These are phyloP conservation scores for Phytopythium sindhum DNA, from an alignment of 352 stramenopile genomes.

Conservation along the genomic window DNA sequence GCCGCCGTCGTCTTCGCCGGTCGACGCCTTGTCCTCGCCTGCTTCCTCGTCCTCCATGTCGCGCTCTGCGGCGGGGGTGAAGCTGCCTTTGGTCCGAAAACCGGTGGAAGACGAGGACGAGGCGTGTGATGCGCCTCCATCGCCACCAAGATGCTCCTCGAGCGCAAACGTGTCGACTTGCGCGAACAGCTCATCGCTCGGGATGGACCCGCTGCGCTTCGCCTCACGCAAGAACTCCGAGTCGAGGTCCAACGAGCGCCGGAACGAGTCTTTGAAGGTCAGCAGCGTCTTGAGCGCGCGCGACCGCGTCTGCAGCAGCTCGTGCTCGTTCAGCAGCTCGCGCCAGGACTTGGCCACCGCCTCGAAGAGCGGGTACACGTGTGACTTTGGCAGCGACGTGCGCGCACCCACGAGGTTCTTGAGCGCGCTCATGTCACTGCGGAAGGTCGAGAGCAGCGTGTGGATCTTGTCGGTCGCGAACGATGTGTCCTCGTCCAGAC, in stretches of 20 bases:
- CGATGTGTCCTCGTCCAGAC: slow-evolving; percentile 89
- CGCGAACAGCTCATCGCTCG: slow-evolving; percentile 67
- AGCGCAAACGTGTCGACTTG: slow-evolving; percentile 55
- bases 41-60: slow-evolving; percentile 31
- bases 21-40: slow-evolving; percentile 33
- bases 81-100: slow-evolving; percentile 29
- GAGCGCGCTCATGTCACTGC: slow-evolving; percentile 59
- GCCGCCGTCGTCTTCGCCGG: neutral
- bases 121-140: neutral
- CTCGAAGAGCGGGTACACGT: slow-evolving; percentile 94
- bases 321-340: slow-evolving; percentile 69
- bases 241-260: slow-evolving; percentile 45
- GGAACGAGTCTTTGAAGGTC: slow-evolving; percentile 76
- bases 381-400: slow-evolving; percentile 90
- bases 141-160: slow-evolving; percentile 28
- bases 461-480: slow-evolving; percentile 82
- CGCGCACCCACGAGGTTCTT: slow-evolving; percentile 83
- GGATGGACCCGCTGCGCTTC: slow-evolving; percentile 50
- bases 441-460: slow-evolving; percentile 64
- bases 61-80: slow-evolving; percentile 11
- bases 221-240: slow-evolving; percentile 53
- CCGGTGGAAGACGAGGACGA: slow-evolving; percentile 9
- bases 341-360: slow-evolving; percentile 83
- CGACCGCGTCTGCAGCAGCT: slow-evolving; percentile 65
- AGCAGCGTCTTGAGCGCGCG: slow-evolving; percentile 63